Base-by-base conservation (phyloP, 176 grass and related monocot species). In the Triticum monococcum region DNA sequence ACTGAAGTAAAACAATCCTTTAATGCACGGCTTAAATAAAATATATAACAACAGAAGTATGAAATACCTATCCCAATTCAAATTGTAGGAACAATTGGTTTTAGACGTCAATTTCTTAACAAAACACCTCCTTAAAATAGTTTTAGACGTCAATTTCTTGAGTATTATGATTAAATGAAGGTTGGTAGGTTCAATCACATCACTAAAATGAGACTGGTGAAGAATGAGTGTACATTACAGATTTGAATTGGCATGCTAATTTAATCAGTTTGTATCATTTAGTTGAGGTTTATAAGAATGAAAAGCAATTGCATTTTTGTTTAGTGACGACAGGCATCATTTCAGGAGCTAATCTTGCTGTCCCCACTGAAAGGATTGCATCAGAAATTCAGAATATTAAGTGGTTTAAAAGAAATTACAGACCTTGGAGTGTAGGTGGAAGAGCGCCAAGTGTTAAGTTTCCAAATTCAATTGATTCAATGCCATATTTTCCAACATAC, bases 371-470 rank as follows among this genome's bases (percentile, higher is more conserved):
- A 38, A 31, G 71, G 11, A 86, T 83, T 83, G 7, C 73, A 87
- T 37, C 25, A 4, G 36, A 38, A 38, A 38, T 38, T 38, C 36
- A 38, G 31, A 64, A 72, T 9, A 87, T 4, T 33, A 79, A 72
- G 57, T 13, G n/a, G 11, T 68, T 36, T 48, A 30, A 50, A 26
- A 88, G 22, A 88, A 68, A 90, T 28, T 40, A 75, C 81, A 68
- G 1, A 98, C 96, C 96, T 88, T 96, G 96, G 83, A 98, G 65
- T 66, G 83, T 89, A 74, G 92, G 96, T 23, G 96, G 96, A 84
- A 96, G 92, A 82, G 88, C 22, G 5, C 96, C 96, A 62, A 98
- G 90, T 85, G 91, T 91, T 45, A 96, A 69, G 57, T 79, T 69
- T 50, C 90, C 86, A 84, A 96, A 96, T 88, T 92, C 92, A 85